Evolutionary conservation across 495 filamentous ascomycete genomes (phyloP).

Genomic region (Astrothelium subdiscretum): DNA sequence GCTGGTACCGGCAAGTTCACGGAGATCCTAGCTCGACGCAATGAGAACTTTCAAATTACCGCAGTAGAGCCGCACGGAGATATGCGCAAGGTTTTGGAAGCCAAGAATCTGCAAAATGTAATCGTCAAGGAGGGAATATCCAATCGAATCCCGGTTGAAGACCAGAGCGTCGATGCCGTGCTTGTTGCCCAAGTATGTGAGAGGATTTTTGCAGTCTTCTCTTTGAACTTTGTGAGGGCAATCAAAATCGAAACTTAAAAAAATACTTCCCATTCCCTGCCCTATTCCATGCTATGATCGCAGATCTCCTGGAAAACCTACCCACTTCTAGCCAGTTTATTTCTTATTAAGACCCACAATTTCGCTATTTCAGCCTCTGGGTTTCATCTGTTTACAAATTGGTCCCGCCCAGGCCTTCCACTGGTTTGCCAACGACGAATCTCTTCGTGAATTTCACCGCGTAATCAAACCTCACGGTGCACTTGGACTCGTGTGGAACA

Average conservation of each 20-base stretch:
- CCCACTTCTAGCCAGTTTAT: background rate
- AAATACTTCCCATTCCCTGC: no score
- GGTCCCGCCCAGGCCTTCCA: conserved; percentile 17
- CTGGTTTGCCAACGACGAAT: conserved; percentile 47
- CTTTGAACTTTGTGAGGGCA: background rate
- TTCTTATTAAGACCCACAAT: background rate
- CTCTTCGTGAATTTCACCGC: conserved; percentile 47
- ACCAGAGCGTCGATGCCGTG: conserved; percentile 48
- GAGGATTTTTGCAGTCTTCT: conserved; percentile 3
- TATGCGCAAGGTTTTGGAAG: conserved; percentile 45
- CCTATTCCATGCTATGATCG: no score
- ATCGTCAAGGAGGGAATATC: conserved; percentile 43
- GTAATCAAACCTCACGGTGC: conserved; percentile 39
- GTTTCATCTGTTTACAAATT: background rate
- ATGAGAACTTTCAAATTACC: conserved; percentile 42
- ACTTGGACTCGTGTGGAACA: conserved; percentile 54
- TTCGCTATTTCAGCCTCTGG: background rate
- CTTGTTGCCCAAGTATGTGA: conserved; percentile 56
- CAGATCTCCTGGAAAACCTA: background rate
- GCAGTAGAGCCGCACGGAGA: conserved; percentile 51
- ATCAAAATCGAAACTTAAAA: background rate
- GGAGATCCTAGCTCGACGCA: conserved; percentile 39
- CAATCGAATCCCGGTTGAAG: conserved; percentile 38
- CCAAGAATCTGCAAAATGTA: conserved; percentile 41
- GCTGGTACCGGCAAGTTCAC: conserved; percentile 60